Conservation (phyloP, 2,329 filamentous ascomycete species). For the Sordariomycetes sp. region DNA sequence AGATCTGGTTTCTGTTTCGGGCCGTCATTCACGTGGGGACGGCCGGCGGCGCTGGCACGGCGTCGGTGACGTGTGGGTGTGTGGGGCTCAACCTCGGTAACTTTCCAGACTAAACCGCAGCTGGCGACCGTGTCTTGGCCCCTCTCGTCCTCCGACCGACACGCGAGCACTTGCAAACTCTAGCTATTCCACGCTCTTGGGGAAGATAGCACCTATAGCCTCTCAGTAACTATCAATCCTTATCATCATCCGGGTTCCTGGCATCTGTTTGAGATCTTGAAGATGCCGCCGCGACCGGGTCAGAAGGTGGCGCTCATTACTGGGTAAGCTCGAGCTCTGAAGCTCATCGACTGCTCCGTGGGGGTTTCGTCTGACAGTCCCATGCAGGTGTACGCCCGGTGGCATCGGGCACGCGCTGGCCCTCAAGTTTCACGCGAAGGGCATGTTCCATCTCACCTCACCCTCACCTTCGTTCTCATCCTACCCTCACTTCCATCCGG, state of each 20-base stretch:
- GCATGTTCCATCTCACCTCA: slow-evolving; percentile 15
- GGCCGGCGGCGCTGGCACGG: too few species aligned
- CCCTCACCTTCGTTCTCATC: background rate
- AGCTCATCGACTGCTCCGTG: background rate
- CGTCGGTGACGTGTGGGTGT: too few species aligned
- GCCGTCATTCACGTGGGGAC: too few species aligned
- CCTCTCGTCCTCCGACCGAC: too few species aligned
- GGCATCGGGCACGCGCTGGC: slow-evolving; percentile 43
- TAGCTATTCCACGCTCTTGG: too few species aligned
- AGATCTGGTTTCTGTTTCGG: too few species aligned
- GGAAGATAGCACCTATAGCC: background rate
- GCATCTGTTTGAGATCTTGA: background rate
- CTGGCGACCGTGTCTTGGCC: background rate
- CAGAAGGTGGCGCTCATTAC: slow-evolving; percentile 35
- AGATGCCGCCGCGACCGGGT: slow-evolving; percentile 5
- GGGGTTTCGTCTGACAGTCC: background rate
- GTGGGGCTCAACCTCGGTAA: background rate
- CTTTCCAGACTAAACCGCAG: background rate
- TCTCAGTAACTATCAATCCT: background rate
- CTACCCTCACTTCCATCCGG: slow-evolving; percentile 17
- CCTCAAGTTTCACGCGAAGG: slow-evolving; percentile 36
- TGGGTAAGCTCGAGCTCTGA: slow-evolving; percentile 19
- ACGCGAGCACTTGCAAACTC: too few species aligned
- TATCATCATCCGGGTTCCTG: background rate
- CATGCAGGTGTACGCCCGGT: slow-evolving; percentile 40